Evolutionary conservation across 768 basidiomycete species (phyloP).

Genomic region (Suillus subaureus): DNA sequence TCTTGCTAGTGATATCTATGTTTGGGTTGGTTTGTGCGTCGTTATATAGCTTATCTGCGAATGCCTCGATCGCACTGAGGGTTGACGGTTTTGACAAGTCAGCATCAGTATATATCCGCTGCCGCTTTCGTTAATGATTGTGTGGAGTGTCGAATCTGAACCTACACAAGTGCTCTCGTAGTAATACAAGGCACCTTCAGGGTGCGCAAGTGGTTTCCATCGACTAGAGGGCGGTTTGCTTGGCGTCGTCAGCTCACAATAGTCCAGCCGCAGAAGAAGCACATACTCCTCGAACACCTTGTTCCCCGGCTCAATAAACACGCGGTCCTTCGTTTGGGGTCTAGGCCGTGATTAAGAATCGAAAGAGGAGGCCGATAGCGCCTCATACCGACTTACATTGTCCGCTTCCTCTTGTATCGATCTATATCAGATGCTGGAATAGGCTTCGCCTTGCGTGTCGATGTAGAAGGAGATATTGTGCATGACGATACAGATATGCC

Average conservation of each 20-base stretch:
- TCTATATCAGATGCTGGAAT: constrained; percentile 3
- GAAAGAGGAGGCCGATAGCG: neutral
- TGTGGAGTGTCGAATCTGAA: neutral
- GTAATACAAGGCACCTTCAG: constrained; percentile 59
- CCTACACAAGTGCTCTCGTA: constrained; percentile 42
- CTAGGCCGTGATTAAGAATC: neutral
- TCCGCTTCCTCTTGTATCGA: constrained; percentile 5
- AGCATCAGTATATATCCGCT: constrained; percentile 53
- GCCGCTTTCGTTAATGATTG: neutral
- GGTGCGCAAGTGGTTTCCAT: constrained; percentile 49
- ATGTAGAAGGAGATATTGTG: neutral
- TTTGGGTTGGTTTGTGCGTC: constrained; percentile 28
- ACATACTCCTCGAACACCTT: constrained; percentile 9
- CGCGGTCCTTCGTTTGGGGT: neutral
- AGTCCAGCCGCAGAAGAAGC: neutral
- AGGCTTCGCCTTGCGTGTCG: neutral
- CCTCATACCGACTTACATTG: constrained; percentile 2
- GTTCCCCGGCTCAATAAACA: constrained; percentile 4
- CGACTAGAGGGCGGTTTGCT: constrained; percentile 19
- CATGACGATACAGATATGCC: too few relatives aligned
- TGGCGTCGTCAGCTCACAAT: neutral
- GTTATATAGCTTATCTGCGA: neutral
- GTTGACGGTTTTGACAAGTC: constrained; percentile 41
- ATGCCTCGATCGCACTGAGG: constrained; percentile 34
- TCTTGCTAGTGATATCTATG: constrained; percentile 29